Evolutionary conservation across 495 filamentous ascomycete genomes (phyloP).

Genomic region (Podospora tetraspora): DNA sequence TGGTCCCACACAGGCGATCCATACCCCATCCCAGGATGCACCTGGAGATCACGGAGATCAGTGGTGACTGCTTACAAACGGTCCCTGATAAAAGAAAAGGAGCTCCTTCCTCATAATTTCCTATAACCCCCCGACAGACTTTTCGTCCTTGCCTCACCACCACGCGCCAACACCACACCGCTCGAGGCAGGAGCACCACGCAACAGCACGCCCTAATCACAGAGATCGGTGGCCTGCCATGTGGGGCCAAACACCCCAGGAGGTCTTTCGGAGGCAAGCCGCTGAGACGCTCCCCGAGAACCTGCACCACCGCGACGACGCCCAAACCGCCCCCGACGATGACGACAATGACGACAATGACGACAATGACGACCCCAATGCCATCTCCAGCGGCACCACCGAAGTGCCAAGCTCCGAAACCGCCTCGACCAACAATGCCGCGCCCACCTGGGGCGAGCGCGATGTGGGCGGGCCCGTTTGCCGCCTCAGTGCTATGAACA

Average conservation of each 20-base stretch:
- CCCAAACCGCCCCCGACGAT: background rate
- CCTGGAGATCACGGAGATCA: background rate
- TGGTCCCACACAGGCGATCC: background rate
- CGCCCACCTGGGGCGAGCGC: constrained; percentile 73
- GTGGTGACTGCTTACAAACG: background rate
- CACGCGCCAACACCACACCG: background rate
- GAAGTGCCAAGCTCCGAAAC: constrained; percentile 14
- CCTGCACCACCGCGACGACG: constrained; percentile 25
- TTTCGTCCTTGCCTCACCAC: background rate
- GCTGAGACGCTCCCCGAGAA: constrained; percentile 16
- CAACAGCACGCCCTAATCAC: background rate
- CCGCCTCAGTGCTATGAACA: constrained; percentile 60
- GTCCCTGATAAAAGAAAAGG: background rate
- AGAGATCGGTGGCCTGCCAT: background rate
- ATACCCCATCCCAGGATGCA: background rate
- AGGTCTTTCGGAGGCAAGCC: constrained; percentile 21
- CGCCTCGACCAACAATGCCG: constrained; percentile 9
- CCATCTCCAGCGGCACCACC: constrained; percentile 14
- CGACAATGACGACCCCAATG: background rate
- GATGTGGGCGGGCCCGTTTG: constrained; percentile 59
- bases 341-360: constrained; percentile 7
- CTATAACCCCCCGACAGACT: background rate
- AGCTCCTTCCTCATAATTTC: background rate
- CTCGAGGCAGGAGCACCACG: background rate
- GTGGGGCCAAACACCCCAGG: constrained; percentile 17